A percentile compares a stretch with the other conserved stretches of the same genome.
phyloP scores from a whole-genome alignment of 2,329 filamentous ascomycete species.

The Aureobasidium sp. region DNA sequence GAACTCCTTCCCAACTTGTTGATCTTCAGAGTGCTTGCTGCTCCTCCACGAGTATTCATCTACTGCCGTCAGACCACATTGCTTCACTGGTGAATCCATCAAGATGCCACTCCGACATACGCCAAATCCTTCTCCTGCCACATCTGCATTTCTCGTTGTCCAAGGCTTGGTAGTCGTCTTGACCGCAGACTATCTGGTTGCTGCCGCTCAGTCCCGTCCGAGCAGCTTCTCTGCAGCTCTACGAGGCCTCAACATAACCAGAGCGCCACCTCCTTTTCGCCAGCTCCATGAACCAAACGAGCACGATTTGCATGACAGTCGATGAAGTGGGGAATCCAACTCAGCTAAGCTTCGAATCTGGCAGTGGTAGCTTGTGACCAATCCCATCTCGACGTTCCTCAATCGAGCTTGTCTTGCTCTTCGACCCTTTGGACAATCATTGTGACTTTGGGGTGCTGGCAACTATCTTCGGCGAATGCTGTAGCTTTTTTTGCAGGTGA shows the following conservation, averaged over 20 bases:
- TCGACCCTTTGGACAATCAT: background rate
- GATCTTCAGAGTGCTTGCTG: no score
- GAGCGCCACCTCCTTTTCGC: background rate
- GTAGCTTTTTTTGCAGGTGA: background rate
- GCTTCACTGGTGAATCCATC: no score
- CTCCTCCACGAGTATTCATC: no score
- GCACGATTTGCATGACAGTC: background rate
- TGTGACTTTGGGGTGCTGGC: no score
- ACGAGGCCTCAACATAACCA: background rate
- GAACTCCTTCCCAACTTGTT: no score
- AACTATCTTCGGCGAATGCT: no score
- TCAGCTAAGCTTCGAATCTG: no score
- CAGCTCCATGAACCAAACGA: background rate
- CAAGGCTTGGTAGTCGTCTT: slow-evolving; percentile 28
- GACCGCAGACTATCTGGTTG: slow-evolving; percentile 1
- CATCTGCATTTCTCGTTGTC: slow-evolving; percentile 26
- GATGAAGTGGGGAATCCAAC: background rate
- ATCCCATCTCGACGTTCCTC: background rate
- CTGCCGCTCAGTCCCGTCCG: background rate
- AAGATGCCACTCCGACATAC: slow-evolving; percentile 20
- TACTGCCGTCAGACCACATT: no score
- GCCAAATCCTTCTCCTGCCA: slow-evolving; percentile 21
- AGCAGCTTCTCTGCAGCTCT: slow-evolving; percentile 3
- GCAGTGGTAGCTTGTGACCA: no score
- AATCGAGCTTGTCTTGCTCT: background rate